Percentiles rank a stretch among this genome's conserved stretches.
phyloP scores from a whole-genome alignment of 345 rosid species.

The Acer negundo region DNA sequence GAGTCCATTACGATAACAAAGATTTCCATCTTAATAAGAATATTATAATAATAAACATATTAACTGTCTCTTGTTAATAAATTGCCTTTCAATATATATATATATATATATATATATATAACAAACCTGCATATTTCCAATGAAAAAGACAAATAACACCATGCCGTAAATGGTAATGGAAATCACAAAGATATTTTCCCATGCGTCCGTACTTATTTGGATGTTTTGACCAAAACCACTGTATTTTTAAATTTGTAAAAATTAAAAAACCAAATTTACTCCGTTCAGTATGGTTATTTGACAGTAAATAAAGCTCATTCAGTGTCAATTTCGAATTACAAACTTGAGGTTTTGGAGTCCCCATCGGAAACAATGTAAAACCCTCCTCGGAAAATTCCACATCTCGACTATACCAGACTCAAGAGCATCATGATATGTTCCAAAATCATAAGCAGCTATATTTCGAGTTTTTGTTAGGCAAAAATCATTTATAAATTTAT shows the following conservation, averaged over 20 bases:
- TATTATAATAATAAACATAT: too few relatives aligned
- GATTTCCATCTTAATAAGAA: too few relatives aligned
- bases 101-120: too few relatives aligned
- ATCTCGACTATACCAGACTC: neutral
- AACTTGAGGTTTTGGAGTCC: neutral
- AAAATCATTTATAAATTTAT: too few relatives aligned
- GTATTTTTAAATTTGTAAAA: neutral
- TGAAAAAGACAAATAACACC: neutral
- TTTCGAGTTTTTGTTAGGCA: too few relatives aligned
- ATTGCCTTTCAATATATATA: too few relatives aligned
- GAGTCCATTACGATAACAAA: too few relatives aligned
- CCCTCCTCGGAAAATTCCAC: neutral
- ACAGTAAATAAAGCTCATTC: too few relatives aligned
- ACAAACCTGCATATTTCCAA: slow-evolving; percentile 11
- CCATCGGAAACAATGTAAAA: neutral
- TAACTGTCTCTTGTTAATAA: too few relatives aligned
- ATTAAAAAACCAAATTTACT: too few relatives aligned
- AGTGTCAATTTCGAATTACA: neutral
- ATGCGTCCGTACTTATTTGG: neutral
- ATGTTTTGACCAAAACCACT: slow-evolving; percentile 10
- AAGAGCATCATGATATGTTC: neutral
- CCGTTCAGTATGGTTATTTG: too few relatives aligned
- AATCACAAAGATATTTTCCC: slow-evolving; percentile 6
- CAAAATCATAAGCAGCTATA: too few relatives aligned
- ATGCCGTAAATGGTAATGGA: neutral